Base-by-base conservation (phyloP, 768 basidiomycete genomes). In the Collybia sp. region DNA sequence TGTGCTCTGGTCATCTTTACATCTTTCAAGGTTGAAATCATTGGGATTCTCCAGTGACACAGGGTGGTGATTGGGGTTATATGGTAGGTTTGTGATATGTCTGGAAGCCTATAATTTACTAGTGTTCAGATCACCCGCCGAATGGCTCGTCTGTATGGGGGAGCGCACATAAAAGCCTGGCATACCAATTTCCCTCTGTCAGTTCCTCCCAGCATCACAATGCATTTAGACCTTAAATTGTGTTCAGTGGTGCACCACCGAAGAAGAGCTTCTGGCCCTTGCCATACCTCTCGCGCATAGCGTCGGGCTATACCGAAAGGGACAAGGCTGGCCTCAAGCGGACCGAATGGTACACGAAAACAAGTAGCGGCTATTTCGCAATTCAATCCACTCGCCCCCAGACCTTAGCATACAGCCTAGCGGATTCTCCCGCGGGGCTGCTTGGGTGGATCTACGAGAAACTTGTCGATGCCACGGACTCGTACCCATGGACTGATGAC, bases 361-460 rank as follows among this genome's bases (percentile, higher is more conserved):
- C 60, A 31, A 61, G 68, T 5, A 37, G 36, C 0, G 77, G 73
- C 6, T 79, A 78, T 52, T 61, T 57, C 42, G 10, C 41, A 6
- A 51, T 64, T 41, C 77, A 77, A 48, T 57, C 68, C 0, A 78
- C 76, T 0, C 66, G 70, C 46, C 76, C 76, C 0, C 77, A 79
- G 51, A 79, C 77, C 0, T 53, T 79, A 3, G 79, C 76, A 0
- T 83, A 83, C 51, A 51, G 64, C 10, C 61, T 83, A 2, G 63
- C 75, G 1, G 82, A 83, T 51, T 82, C 79, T 6, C 82, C 82
- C 6, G 69, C 68, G 5, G 82, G 77, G 1, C 50, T 78, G 15
- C 64, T 79, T n/a, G n/a, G n/a, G n/a, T n/a, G n/a, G n/a, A n/a
- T n/a, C n/a, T n/a, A n/a, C n/a, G n/a, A n/a, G n/a, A n/a, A n/a